Percentiles rank a stretch among this genome's conserved stretches.
phyloP scores from a whole-genome alignment of 2,329 filamentous ascomycete species.

The Parastagonospora avenae region DNA sequence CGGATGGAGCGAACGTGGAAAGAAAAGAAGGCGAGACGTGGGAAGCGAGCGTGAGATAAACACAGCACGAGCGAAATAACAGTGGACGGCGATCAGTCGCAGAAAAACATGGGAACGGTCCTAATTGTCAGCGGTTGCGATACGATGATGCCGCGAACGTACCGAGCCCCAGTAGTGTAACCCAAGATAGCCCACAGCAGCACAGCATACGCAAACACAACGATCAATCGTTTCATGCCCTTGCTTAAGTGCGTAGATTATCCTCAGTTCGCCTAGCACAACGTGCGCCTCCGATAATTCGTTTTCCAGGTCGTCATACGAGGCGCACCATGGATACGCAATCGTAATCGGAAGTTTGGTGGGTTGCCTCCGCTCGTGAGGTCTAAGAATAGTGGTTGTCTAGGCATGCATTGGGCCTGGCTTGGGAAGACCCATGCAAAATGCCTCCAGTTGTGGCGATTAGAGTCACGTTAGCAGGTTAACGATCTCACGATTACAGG shows the following conservation, averaged over 20 bases:
- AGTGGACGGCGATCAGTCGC: conserved; percentile 21
- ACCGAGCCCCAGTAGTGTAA: conserved; percentile 26
- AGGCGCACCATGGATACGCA: conserved; percentile 13
- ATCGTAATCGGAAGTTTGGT: conserved; percentile 5
- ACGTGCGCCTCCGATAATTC: conserved; percentile 30
- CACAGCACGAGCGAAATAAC: conserved; percentile 17
- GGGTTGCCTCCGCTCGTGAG: conserved; percentile 12
- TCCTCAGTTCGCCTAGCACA: conserved; percentile 28
- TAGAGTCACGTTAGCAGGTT: conserved; percentile 12
- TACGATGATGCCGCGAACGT: conserved; percentile 21
- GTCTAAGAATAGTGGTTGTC: conserved; percentile 8
- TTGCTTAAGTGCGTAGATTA: conserved; percentile 24
- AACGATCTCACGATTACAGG: not conserved
- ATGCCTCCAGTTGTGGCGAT: conserved; percentile 22
- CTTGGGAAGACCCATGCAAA: conserved; percentile 10
- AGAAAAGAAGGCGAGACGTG: not conserved
- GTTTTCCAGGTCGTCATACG: conserved; percentile 19
- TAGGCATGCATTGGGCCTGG: conserved; percentile 1
- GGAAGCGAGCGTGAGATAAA: conserved; percentile 7
- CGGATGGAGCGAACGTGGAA: too few species aligned
- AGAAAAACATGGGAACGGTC: conserved; percentile 22
- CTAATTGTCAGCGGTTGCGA: conserved; percentile 28
- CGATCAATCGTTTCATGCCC: conserved; percentile 27
- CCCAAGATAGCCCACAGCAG: conserved; percentile 23
- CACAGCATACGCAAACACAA: conserved; percentile 12